phyloP scores from a whole-genome alignment of 2,329 filamentous ascomycete species.

The Hypoxylon sp. region DNA sequence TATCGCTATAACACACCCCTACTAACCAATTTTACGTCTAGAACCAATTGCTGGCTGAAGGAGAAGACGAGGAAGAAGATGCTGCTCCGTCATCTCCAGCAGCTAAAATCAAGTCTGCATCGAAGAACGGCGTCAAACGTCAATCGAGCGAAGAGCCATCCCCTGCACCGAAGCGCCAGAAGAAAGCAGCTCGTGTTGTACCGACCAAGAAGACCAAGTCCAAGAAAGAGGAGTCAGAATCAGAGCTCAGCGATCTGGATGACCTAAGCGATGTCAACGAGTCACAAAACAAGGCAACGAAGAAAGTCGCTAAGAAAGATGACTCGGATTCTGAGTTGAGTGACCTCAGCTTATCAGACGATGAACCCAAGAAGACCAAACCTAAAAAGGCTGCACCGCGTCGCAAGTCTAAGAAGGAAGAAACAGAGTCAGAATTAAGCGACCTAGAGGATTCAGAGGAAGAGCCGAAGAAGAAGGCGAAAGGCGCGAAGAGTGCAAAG shows the following conservation, averaged over 20 bases:
- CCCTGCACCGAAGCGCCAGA: slow-evolving; percentile 59
- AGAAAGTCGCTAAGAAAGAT: slow-evolving; percentile 45
- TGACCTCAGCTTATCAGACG: slow-evolving; percentile 48
- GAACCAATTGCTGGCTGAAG: slow-evolving; percentile 42
- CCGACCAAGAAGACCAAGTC: slow-evolving; percentile 52
- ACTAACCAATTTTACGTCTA: slow-evolving; percentile 38
- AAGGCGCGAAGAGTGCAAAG: slow-evolving; percentile 34
- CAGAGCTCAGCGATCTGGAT: slow-evolving; percentile 50
- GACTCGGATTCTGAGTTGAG: slow-evolving; percentile 48
- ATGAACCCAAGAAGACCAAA: slow-evolving; percentile 42
- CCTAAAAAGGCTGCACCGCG: slow-evolving; percentile 32
- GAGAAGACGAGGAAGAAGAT: slow-evolving; percentile 26
- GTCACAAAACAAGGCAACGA: slow-evolving; percentile 41
- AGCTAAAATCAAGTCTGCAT: slow-evolving; percentile 41
- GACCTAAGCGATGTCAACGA: slow-evolving; percentile 48
- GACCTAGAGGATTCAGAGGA: slow-evolving; percentile 50
- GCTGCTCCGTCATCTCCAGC: slow-evolving; percentile 36
- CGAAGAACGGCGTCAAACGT: slow-evolving; percentile 53
- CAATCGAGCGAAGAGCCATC: slow-evolving; percentile 55
- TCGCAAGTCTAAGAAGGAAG: slow-evolving; percentile 44
- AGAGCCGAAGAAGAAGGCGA: slow-evolving; percentile 50
- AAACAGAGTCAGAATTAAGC: slow-evolving; percentile 45
- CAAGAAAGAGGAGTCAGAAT: slow-evolving; percentile 53
- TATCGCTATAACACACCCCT: slow-evolving; percentile 1
- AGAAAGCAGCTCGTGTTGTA: slow-evolving; percentile 48